Base-by-base conservation (phyloP, 2,329 filamentous ascomycete species). In the Chrysoporthe austroafricana region DNA sequence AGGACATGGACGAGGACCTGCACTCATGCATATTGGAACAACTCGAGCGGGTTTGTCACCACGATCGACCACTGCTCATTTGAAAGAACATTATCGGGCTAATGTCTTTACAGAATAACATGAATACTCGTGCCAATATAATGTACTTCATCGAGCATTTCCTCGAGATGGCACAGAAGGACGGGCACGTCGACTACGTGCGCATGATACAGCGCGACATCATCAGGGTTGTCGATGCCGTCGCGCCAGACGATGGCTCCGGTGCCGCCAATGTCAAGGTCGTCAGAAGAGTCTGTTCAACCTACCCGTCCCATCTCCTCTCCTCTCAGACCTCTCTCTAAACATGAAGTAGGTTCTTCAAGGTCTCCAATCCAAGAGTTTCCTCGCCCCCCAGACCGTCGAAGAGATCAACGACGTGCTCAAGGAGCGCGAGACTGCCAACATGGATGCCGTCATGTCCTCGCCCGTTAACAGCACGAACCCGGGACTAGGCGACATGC, bases 91-190 rank as follows among this genome's bases (percentile, higher is more conserved):
- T 50, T 8, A 56, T 13, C 3, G 56, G n/a, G 11, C 70, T 73
- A 63, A 73, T 57, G 60, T 60, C 34, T 63, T 64, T 66, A 18
- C 73, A 94, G 87, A 97, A 93, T 73, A 95, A 92, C 72, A 97
- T 99, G 91, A 99, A 99, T 80, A 97, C 91, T 63, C 87, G 95
- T 69, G 96, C 96, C 68, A 99, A 99, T 77, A 98, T 99, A 78
- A 97, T 99, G 91, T 99, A 97, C 80, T 99, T 99, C 79, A 91
- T 99, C 76, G 95, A 98, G 76, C 91, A 95, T 73, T 92, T 99
- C 73, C 92, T 96, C 76, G 95, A 98, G 76, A 85, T 93, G 80
- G 92, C 93, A 32, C 86, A 88, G 70, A 91, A 89, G 72, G 92
- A 93, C 72, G 87, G 89, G 71, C 90, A 96, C 73, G 81, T 86